Percentiles rank a stretch among this genome's conserved stretches.
Evolutionary conservation across 139 green algal genomes (phyloP).

Genomic region (Picochlorum sp.): DNA sequence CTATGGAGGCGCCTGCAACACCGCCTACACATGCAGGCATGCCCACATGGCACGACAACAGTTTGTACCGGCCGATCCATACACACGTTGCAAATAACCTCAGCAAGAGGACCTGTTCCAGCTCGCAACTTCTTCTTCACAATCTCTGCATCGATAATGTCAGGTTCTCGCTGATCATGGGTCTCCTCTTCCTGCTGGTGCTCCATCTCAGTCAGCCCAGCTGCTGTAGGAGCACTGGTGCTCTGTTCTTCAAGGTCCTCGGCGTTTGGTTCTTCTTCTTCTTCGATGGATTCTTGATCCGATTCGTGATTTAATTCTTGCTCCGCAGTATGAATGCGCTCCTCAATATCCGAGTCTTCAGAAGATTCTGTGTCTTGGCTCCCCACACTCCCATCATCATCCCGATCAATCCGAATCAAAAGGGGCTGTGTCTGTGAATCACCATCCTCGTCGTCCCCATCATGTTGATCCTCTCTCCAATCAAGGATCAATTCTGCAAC

Average conservation of each 20-base stretch:
- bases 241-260: neutral
- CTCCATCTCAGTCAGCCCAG: no score
- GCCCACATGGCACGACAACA: conserved; percentile 70
- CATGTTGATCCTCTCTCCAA: neutral
- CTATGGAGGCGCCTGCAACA: conserved; percentile 52
- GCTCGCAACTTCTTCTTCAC: neutral
- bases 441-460: conserved; percentile 4
- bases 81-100: conserved; percentile 50
- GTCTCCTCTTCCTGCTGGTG: neutral
- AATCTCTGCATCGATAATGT: neutral
- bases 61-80: conserved; percentile 59
- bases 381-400: conserved; percentile 40
- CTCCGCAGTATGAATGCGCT: conserved; percentile 16
- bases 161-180: neutral
- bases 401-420: conserved; percentile 34
- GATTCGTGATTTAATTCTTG: neutral
- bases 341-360: conserved; percentile 27
- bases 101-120: conserved; percentile 5
- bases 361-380: conserved; percentile 20
- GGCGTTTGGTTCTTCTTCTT: neutral
- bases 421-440: conserved; percentile 29
- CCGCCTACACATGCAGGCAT: conserved; percentile 61
- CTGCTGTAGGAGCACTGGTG: no score
- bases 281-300: neutral
- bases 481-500: conserved; percentile 18